Base-by-base conservation (phyloP, 2,329 filamentous ascomycete genomes). In the Phymatotrichopsis omnivora region DNA sequence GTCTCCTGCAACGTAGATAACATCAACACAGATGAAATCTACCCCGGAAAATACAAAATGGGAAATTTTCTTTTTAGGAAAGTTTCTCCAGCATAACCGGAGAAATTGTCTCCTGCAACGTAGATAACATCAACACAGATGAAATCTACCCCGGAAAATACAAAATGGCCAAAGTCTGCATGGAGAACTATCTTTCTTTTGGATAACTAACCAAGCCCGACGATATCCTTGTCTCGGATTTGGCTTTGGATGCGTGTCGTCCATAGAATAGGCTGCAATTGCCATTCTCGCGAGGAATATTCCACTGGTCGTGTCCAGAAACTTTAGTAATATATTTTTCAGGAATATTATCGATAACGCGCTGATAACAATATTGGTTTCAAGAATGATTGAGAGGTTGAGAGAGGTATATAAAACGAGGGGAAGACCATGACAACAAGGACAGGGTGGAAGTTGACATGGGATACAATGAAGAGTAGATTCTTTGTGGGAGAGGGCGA, bases 11-110 rank as follows among this genome's bases (percentile, higher is more conserved):
- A 94, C 58, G 76, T 74, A 1, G 82, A 86, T 62, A 93, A 93
- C 65, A 76, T 95, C 62, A 84, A 91, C 65, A 96, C 89, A 0
- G 89, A 96, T 60, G 80, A 75, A 42, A 94, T 96, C 62, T 96
- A 96, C 63, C 82, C 86, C 0, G 85, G 84, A 4, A 86, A 87
- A 61, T 86, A n/a, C n/a, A n/a, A 2, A 58, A 65, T 45, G 86
- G 0, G 77, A 87, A 16, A 75, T 94, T 42, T 74, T 89, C 2
- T 82, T 85, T 1, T n/a, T n/a, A n/a, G n/a, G n/a, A n/a, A n/a
- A 86, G 86, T 27, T 95, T 96, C 62, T 81, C 86, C 57, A 78
- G 77, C 52, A 76, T 96, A 11, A 69, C 72, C 7, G 89, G 89
- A 17, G 85, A 95, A 63, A 93, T 96, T 47, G 71, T 93, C 35